phyloP scores from a whole-genome alignment of 1,139 yeast genomes.

The Taiozyma sp. region DNA sequence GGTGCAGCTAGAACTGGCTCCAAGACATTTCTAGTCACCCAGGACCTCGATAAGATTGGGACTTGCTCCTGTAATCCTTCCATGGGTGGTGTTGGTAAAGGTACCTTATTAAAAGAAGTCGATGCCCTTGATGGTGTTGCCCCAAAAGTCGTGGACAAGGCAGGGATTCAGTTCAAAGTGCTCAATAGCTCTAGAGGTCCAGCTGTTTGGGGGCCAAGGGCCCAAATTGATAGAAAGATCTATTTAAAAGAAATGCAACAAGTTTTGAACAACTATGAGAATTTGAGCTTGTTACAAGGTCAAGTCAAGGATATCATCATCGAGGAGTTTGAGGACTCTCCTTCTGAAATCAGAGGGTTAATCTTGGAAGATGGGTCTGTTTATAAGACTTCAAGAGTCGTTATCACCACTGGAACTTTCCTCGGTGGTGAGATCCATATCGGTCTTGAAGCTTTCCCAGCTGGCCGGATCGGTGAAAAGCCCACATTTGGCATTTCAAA shows the following conservation, averaged over 20 bases:
- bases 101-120: constrained; percentile 84
- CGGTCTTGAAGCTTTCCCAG: constrained; percentile 74
- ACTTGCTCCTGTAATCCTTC: constrained; percentile 97
- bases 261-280: constrained; percentile 53
- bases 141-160: constrained; percentile 76
- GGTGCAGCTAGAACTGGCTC: constrained; percentile 88
- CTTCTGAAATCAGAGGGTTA: constrained; percentile 53
- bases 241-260: constrained; percentile 80
- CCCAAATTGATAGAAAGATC: constrained; percentile 85
- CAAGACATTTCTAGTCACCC: constrained; percentile 67
- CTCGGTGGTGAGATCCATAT: constrained; percentile 92
- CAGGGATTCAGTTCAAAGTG: constrained; percentile 90
- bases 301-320: constrained; percentile 85
- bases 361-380: constrained; percentile 64
- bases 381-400: constrained; percentile 60
- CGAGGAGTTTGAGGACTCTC: constrained; percentile 35
- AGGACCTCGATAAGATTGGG: constrained; percentile 70
- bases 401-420: constrained; percentile 95
- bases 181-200: constrained; percentile 89
- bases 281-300: constrained; percentile 61
- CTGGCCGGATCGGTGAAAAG: constrained; percentile 91
- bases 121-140: constrained; percentile 97
- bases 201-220: constrained; percentile 98
- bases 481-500: constrained; percentile 88
- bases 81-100: constrained; percentile 98